Base-by-base conservation (phyloP, 306 rosid genomes). In the Fragaria vesca region DNA sequence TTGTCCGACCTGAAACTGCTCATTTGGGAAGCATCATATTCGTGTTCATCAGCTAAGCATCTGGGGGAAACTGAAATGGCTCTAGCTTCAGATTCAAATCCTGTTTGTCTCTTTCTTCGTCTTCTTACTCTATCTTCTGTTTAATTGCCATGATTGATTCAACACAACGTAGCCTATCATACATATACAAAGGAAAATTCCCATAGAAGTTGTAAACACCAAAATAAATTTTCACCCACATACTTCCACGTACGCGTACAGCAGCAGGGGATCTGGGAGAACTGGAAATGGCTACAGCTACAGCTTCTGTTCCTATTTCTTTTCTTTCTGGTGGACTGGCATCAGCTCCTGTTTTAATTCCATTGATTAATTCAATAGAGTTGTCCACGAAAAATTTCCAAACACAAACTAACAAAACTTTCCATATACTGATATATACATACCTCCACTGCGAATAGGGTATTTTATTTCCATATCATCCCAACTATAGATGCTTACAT, bases 401-500 rank as follows among this genome's bases (percentile, higher is more conserved):
- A 10, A 11, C 15, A 45, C 48, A 45, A 11, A 11, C 15, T 36
- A 9, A 62, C 67, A 63, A 63, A 13, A 15, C 15, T 32, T 2
- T n/a, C 69, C 6, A 38, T 5, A 32, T 32, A 32, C 0, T 32
- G 4, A 62, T 5, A 5, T 30, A 63, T 16, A 12, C 69, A 63
- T 63, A 63, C 69, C 69, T 63, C 69, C 28, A 13, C 28, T 20
- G 12, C 6, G 26, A 18, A 66, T 36, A 66, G 70, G 47, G 16
- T 67, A 67, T 8, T 67, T 51, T 42, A 40, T 42, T 38, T 67
- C 72, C 72, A 67, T 8, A 67, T 42, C 51, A 67, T 40, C 30
- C 50, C 48, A 20, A 67, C 51, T 17, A 67, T 16, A 67, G 51
- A 67, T 67, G 12, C 51, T 24, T 0, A 40, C 72, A 8, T 42